Percentiles rank a stretch among this genome's conserved stretches.
phyloP scores from a whole-genome alignment of 2,329 filamentous ascomycete species.

The Mariannaea elegans region DNA sequence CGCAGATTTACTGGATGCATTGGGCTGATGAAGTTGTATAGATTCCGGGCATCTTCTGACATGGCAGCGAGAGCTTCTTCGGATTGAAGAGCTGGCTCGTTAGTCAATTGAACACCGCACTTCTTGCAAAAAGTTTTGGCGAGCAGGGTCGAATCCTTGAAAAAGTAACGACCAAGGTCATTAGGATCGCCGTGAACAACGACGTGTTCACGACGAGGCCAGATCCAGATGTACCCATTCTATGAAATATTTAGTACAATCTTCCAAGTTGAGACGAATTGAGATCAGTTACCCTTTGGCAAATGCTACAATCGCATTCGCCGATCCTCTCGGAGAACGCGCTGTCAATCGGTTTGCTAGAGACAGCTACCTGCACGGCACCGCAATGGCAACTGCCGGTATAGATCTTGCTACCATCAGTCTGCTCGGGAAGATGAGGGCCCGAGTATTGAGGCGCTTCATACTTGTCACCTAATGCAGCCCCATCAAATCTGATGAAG shows the following conservation, averaged over 20 bases:
- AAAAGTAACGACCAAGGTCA: constrained; percentile 51
- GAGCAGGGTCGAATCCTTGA: constrained; percentile 39
- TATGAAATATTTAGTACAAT: constrained; percentile 30
- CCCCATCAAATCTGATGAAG: constrained; percentile 45
- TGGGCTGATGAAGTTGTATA: constrained; percentile 22
- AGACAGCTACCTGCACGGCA: constrained; percentile 54
- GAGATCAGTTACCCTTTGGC: constrained; percentile 47
- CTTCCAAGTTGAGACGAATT: no score
- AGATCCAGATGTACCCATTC: constrained; percentile 57
- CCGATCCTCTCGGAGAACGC: constrained; percentile 42
- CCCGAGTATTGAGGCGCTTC: constrained; percentile 49
- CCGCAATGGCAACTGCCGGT: constrained; percentile 65
- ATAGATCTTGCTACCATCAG: constrained; percentile 53
- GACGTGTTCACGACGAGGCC: constrained; percentile 51
- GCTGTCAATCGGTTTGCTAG: constrained; percentile 53
- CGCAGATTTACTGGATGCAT: constrained; percentile 50
- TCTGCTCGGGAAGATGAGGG: constrained; percentile 46
- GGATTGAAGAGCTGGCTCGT: constrained; percentile 39
- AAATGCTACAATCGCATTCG: constrained; percentile 63
- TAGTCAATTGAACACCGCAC: constrained; percentile 57
- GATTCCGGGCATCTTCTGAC: constrained; percentile 35
- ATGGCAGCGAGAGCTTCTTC: constrained; percentile 49
- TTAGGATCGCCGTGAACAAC: constrained; percentile 49
- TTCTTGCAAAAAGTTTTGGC: constrained; percentile 58
- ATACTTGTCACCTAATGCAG: constrained; percentile 44